Conservation (phyloP, 257 asterid genomes). For the Linaria vulgaris region DNA sequence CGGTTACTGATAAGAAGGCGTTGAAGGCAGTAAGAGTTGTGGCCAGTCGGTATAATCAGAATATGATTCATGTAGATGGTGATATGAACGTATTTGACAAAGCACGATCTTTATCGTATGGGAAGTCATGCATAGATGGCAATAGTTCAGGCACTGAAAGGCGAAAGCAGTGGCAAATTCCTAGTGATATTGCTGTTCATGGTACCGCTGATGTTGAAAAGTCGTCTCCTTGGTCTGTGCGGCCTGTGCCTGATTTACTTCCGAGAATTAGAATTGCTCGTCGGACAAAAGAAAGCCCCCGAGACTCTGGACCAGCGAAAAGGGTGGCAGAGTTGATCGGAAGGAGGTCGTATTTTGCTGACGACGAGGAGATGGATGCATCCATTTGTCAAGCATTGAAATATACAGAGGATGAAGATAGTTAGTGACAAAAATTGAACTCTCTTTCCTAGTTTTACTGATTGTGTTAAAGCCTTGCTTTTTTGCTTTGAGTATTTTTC, state of each 20-base stretch:
- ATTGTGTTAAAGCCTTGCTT: no score
- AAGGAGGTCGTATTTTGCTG: conserved; percentile 53
- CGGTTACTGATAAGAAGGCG: conserved; percentile 50
- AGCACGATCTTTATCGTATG: conserved; percentile 59
- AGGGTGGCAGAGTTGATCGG: conserved; percentile 79
- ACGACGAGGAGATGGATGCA: conserved; percentile 39
- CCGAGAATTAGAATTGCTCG: conserved; percentile 62
- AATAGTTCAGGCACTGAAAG: conserved; percentile 41
- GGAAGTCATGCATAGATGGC: conserved; percentile 31
- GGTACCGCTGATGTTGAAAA: conserved; percentile 46
- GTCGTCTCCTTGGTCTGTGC: conserved; percentile 39
- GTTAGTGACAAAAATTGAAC: background rate
- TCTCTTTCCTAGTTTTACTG: no score
- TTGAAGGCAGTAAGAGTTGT: conserved; percentile 74
- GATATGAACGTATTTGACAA: conserved; percentile 54
- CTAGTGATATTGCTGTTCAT: conserved; percentile 66
- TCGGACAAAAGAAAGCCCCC: conserved; percentile 51
- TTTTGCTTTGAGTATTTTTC: no score
- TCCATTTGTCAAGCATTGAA: conserved; percentile 62
- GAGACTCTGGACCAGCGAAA: conserved; percentile 93
- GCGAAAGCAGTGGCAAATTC: conserved; percentile 86
- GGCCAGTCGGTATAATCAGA: conserved; percentile 78
- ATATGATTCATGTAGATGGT: conserved; percentile 54
- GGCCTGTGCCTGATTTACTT: conserved; percentile 49
- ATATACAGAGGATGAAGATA: conserved; percentile 51